Evolutionary conservation across 2,329 filamentous ascomycete species (phyloP), one percentile per base, ranked within the genome.

Genomic region (Colletotrichum sp.): DNA sequence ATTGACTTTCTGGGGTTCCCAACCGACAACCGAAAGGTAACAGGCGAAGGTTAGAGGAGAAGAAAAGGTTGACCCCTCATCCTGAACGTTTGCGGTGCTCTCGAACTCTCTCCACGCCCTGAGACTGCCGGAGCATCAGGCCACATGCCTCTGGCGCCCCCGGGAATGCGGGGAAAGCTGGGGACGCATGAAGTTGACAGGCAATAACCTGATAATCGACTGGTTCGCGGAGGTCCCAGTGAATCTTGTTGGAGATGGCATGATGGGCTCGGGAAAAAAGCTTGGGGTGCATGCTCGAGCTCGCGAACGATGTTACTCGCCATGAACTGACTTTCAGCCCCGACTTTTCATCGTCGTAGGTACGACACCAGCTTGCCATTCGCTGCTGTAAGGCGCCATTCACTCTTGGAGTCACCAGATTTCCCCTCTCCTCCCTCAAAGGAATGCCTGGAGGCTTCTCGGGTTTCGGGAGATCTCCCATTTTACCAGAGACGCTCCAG

Each of bases 41-140:
- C 44, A 22, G n/a, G 44, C n/a, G n/a, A 52, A 44, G 60, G 19
- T 22, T 12, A 12, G 11, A 22, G 30, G 6, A 44, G 19, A 52
- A 30, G 22, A 22, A 48, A 30, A 9, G 19, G 34, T 16, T 25
- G 36, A 67, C 72, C 72, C 25, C 44, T 71, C 67, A 36, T 71
- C 19, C 52, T 30, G 30, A 65, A 55, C 67, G 39, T 36, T 48
- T 36, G 32, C 34, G 39, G 67, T 39, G 68, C 68, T 27, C 9
- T 48, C 48, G 64, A 75, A 73, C 73, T 55, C 34, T 75, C 64
- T 73, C 57, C 57, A 55, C 69, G 68, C 34, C 22, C 34, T 75
- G 73, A 75, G 73, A 75, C 64, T 68, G 70, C 70, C 57, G 64
- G 48, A 68, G 73, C 73, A 60, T 73, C 73, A 68, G 70, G 27